Conservation (phyloP, 1,284 basidiomycete species). For the Bjerkandera adusta region DNA sequence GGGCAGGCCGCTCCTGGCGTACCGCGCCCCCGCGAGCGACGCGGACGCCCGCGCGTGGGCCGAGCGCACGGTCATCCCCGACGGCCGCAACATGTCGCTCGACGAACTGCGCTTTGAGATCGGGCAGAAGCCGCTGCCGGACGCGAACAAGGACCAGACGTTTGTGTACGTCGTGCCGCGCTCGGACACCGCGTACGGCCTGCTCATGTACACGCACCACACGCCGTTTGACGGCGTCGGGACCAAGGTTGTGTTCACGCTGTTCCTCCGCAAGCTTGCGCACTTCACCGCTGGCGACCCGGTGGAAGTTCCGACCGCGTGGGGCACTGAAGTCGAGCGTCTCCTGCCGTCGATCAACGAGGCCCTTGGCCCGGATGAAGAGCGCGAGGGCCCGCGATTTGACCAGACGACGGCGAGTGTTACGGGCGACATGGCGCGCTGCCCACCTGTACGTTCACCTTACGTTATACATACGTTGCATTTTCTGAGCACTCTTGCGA, state of each 20-base stretch:
- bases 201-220: slow-evolving; percentile 18
- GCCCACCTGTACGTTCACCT: neutral
- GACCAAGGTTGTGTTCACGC: slow-evolving; percentile 14
- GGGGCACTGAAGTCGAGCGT: neutral
- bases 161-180: slow-evolving; percentile 17
- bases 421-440: slow-evolving; percentile 1
- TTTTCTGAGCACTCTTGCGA: neutral
- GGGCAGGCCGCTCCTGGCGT: slow-evolving; percentile 7
- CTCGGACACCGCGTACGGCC: slow-evolving; percentile 12
- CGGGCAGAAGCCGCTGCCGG: slow-evolving; percentile 12
- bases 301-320: neutral
- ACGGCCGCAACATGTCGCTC: slow-evolving; percentile 10
- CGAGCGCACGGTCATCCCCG: slow-evolving; percentile 12
- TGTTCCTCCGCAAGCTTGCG: slow-evolving; percentile 8
- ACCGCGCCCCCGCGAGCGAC: slow-evolving; percentile 6
- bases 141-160: slow-evolving; percentile 16
- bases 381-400: slow-evolving; percentile 11
- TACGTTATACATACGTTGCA: too few relatives aligned
- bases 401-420: slow-evolving; percentile 7
- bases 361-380: slow-evolving; percentile 4
- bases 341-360: neutral
- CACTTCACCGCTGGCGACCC: neutral
- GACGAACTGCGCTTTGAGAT: slow-evolving; percentile 17
- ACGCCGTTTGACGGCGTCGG: slow-evolving; percentile 20
- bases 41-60: slow-evolving; percentile 15